Conservation (phyloP, 768 basidiomycete genomes). For the Collybia nuda region DNA sequence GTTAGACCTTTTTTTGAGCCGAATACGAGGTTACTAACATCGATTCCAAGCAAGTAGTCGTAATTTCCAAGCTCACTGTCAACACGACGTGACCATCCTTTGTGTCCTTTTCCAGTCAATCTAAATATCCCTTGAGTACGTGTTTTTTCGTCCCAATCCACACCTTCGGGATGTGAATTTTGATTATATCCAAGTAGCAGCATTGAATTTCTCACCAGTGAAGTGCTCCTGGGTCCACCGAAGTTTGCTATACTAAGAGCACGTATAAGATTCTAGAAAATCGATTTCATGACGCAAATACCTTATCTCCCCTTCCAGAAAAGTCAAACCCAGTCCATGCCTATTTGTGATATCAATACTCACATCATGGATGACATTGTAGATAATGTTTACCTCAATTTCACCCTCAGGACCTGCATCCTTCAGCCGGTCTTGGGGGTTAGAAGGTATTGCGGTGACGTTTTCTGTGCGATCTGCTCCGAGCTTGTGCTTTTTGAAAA, state of each 20-base stretch:
- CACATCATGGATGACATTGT: not conserved
- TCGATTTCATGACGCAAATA: slow-evolving; percentile 22
- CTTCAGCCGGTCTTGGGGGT: slow-evolving; percentile 64
- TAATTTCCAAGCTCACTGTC: slow-evolving; percentile 87
- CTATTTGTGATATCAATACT: slow-evolving; percentile 30
- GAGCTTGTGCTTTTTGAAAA: slow-evolving; percentile 63
- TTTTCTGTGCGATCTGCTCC: slow-evolving; percentile 79
- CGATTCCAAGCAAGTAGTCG: slow-evolving; percentile 76
- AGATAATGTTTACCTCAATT: slow-evolving; percentile 48
- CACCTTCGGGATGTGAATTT: slow-evolving; percentile 39
- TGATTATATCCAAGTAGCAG: not conserved
- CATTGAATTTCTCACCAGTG: slow-evolving; percentile 47
- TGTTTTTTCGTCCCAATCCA: slow-evolving; percentile 82
- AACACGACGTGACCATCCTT: slow-evolving; percentile 82
- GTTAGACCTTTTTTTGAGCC: not conserved
- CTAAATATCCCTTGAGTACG: slow-evolving; percentile 67
- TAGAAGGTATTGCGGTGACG: slow-evolving; percentile 70
- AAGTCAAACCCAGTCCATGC: slow-evolving; percentile 90
- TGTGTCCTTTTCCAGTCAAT: slow-evolving; percentile 62
- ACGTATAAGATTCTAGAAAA: not conserved
- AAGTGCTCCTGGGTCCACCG: slow-evolving; percentile 81
- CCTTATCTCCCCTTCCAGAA: slow-evolving; percentile 72
- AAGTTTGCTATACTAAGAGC: slow-evolving; percentile 62
- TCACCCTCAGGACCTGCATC: slow-evolving; percentile 56
- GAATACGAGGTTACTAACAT: slow-evolving; percentile 42